Base-by-base conservation (phyloP, 768 basidiomycete species). In the Lactifluus rugatus region DNA sequence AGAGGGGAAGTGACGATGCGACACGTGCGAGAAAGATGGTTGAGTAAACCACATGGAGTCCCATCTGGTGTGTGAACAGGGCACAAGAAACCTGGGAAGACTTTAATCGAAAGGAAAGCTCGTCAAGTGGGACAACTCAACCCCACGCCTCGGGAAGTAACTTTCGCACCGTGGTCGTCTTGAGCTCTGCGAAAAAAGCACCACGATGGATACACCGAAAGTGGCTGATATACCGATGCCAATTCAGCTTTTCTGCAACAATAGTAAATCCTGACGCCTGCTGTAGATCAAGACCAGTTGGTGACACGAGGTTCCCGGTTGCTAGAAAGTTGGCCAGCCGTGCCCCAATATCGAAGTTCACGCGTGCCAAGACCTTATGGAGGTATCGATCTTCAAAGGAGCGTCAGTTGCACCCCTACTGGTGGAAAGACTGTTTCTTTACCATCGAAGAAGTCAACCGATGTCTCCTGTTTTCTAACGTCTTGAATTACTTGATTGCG, bases 31-130 rank as follows among this genome's bases (percentile, higher is more conserved):
- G 93, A 90, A 39, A 99, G 80, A 70, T 99, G 96, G 73, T 98
- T 99, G 56, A 99, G 82, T 14, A 99, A 81, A 71, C 96, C 96
- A 71, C 96, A 99, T 10, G 96, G 96, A 13, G 93, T 81, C 64
- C 96, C 96, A 77, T 99, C 96, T 19, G 96, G 96, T 1, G 96
- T 99, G 69, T 99, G 96, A 17, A 99, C 96, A 21, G 96, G 96
- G 67, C 96, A 99, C 9, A 99, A 74, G 76, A 99, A 99, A 50
- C 94, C 92, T 93, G 37, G 34, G 41, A 23, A 56, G 54, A 48
- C 26, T 41, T 66, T 21, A 64, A 62, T 55, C 45, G 19, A 44
- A 34, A 2, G 21, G 23, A 45, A 52, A 56, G 16, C 8, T 58
- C 50, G 42, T 19, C 13, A 32, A 52, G 47, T 21, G 28, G 28